Percentiles rank a stretch among this genome's conserved stretches.
These are phyloP conservation scores for Ceratocystis cacaofunesta DNA, from an alignment of 2,329 filamentous ascomycete genomes.

Conservation along the genomic window DNA sequence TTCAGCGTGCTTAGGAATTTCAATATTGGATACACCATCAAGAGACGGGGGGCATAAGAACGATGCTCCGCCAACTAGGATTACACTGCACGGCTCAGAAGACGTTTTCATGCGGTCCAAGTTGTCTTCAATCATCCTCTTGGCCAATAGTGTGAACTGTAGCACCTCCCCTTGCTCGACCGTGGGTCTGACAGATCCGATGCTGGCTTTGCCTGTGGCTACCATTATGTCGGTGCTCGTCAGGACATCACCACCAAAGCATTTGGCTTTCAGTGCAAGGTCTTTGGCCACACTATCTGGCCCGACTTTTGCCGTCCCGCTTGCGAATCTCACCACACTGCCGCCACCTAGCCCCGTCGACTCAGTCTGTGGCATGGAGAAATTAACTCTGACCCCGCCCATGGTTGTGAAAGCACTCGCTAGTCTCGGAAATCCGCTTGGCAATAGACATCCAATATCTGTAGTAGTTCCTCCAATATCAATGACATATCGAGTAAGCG, in stretches of 20 bases:
- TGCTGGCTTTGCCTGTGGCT: constrained; percentile 18
- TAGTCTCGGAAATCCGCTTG: constrained; percentile 20
- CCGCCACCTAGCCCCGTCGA: constrained; percentile 21
- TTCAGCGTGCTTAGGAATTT: constrained; percentile 18
- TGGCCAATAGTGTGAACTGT: constrained; percentile 14
- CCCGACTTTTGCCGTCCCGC: constrained; percentile 20
- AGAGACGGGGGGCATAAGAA: constrained; percentile 19
- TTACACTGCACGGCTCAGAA: constrained; percentile 18
- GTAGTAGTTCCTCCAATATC: constrained; percentile 21
- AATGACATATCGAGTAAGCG: constrained; percentile 20
- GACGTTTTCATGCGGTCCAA: constrained; percentile 20
- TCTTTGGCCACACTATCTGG: constrained; percentile 22
- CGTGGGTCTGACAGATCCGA: constrained; percentile 19
- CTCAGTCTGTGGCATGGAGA: constrained; percentile 21
- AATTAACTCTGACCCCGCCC: constrained; percentile 20
- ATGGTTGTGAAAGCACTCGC: constrained; percentile 20
- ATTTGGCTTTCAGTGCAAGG: constrained; percentile 18
- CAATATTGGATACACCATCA: constrained; percentile 18
- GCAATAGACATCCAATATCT: constrained; percentile 19
- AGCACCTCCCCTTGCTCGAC: constrained; percentile 19
- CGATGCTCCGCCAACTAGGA: constrained; percentile 20
- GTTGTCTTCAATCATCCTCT: constrained; percentile 19
- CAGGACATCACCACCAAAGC: constrained; percentile 19
- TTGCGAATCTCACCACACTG: constrained; percentile 16
- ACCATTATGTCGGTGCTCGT: constrained; percentile 21